Evolutionary conservation across 2,329 filamentous ascomycete species (phyloP), one percentile per base, ranked within the genome.

Genomic region (Cladobotryum protrusum): DNA sequence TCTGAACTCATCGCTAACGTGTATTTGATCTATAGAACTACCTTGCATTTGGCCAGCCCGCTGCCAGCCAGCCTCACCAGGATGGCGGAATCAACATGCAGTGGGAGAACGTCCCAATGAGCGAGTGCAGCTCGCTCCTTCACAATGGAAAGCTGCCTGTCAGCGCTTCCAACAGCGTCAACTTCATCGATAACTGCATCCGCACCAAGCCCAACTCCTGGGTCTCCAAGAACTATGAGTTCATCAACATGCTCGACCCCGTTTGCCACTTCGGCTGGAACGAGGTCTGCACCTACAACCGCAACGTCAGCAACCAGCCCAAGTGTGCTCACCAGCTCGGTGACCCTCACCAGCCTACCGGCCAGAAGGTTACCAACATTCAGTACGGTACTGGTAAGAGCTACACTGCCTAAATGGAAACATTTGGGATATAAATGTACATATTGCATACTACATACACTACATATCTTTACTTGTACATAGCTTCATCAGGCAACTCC

Each of bases 111-210:
- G 72, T 77, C 47, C 63, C 71, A 50, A 67, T 73, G 52, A 66
- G 66, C 45, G 67, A 76, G 49, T 83, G 80, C 64, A 61, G 64
- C 40, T 60, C 70, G 59, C 68, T 83, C 48, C 68, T 84, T 53
- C 60, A 72, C 46, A 70, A 67, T 45, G 63, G 67, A 64, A 77
- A 76, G 67, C 67, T 83, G 35, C 74, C 78, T 6, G 72, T 83
- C 43, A 72, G 70, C 46, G 78, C 77, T 2, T 61, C 76, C 59
- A 81, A 81, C 72, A 76, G 73, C 66, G 80, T 82, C 70, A 74
- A 77, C 65, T 79, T 70, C 55, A 59, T 79, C 7, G 61, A 70
- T 46, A 67, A 65, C 52, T 80, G 78, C 61, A 64, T 78, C 12
- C 62, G 60, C 13, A 57, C 72, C 54, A 59, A 66, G 34, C 24